Evolutionary conservation across 768 basidiomycete species (phyloP).

Genomic region (Boletus rubropictus): DNA sequence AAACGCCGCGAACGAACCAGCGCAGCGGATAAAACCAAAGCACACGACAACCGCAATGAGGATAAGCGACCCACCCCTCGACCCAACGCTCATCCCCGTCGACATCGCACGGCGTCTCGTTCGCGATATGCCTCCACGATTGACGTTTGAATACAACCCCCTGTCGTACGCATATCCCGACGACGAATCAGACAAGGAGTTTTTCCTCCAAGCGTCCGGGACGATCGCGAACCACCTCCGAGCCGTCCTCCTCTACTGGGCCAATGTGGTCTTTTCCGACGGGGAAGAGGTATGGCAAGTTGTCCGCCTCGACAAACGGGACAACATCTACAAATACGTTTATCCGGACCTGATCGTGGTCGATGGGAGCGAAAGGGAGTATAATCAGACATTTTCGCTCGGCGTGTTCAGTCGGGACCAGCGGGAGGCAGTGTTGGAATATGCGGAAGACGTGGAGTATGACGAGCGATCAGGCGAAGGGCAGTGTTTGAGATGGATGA

Average conservation of each 20-base stretch:
- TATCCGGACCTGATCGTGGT: constrained; percentile 28
- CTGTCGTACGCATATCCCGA: constrained; percentile 21
- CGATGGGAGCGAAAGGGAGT: constrained; percentile 9
- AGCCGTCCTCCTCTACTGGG: constrained; percentile 24
- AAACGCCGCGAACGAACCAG: constrained; percentile 12
- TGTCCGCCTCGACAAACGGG: constrained; percentile 19
- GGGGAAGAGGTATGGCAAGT: constrained; percentile 27
- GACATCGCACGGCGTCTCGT: neutral
- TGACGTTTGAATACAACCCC: constrained; percentile 19
- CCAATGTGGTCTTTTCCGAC: constrained; percentile 19
- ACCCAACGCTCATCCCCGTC: neutral
- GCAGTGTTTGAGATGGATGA: constrained; percentile 16
- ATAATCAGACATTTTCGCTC: constrained; percentile 11
- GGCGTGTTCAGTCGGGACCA: constrained; percentile 21
- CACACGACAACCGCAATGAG: constrained; percentile 6
- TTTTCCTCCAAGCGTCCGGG: constrained; percentile 20
- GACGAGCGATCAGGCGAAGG: constrained; percentile 1
- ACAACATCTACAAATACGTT: constrained; percentile 14
- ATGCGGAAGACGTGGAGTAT: constrained; percentile 24
- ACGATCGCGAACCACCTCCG: constrained; percentile 1
- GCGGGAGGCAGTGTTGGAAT: constrained; percentile 24
- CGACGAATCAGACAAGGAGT: constrained; percentile 21
- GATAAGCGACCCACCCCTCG: neutral
- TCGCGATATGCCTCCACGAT: constrained; percentile 7
- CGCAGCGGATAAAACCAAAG: constrained; percentile 8